A percentile compares a stretch with the other conserved stretches of the same genome.
phyloP scores from a whole-genome alignment of 257 asterid species.

The Coffea eugenioides region DNA sequence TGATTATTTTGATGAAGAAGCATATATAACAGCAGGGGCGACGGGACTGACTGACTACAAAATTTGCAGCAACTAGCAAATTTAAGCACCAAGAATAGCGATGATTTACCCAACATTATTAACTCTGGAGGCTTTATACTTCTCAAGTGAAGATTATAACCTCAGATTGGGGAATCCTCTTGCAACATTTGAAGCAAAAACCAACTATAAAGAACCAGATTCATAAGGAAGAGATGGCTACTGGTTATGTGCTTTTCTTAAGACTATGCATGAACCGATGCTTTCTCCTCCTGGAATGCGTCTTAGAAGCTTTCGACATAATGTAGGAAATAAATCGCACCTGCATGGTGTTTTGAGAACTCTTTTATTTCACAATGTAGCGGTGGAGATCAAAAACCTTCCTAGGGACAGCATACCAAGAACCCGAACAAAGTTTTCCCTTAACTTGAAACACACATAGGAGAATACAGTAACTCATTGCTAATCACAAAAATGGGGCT shows the following conservation, averaged over 20 bases:
- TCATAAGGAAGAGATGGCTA: not conserved
- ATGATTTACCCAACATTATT: not conserved
- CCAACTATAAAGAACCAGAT: not conserved
- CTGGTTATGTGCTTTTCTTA: slow-evolving; percentile 31
- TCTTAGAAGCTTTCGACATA: slow-evolving; percentile 53
- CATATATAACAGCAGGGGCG: not conserved
- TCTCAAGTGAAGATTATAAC: not conserved
- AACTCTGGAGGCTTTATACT: no score
- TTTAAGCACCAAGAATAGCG: not conserved
- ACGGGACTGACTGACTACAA: not conserved
- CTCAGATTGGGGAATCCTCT: slow-evolving; percentile 1
- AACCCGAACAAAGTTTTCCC: not conserved
- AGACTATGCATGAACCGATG: slow-evolving; percentile 76
- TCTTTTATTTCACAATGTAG: not conserved
- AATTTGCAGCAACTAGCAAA: not conserved
- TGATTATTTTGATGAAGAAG: not conserved
- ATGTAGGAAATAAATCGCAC: slow-evolving; percentile 73
- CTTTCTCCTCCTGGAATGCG: slow-evolving; percentile 67
- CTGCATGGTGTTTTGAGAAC: slow-evolving; percentile 26
- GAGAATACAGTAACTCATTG: not conserved
- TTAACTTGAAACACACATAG: not conserved
- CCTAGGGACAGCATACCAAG: not conserved
- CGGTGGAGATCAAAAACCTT: not conserved
- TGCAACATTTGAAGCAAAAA: not conserved
- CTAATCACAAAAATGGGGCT: not conserved